phyloP scores from a whole-genome alignment of 179 eudicot genomes.

The Gypsophila paniculata region DNA sequence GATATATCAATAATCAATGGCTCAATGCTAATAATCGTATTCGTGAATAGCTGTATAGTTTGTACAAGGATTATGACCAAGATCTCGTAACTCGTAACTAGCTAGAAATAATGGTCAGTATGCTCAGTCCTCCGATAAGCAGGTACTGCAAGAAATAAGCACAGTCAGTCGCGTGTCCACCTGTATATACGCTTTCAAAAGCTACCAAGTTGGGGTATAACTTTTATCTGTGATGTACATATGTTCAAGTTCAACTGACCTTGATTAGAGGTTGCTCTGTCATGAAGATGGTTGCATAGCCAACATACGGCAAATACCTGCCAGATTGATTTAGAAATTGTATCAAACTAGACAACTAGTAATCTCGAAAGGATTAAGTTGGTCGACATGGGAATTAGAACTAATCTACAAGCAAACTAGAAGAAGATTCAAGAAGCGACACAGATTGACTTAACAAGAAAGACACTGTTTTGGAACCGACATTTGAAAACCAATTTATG shows the following conservation, averaged over 20 bases:
- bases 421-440: background rate
- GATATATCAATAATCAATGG: no score
- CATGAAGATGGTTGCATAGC: conserved; percentile 75
- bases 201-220: background rate
- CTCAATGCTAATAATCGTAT: background rate
- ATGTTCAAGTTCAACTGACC: conserved; percentile 32
- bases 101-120: conserved; percentile 33
- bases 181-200: background rate
- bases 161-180: background rate
- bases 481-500: background rate
- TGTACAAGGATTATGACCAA: background rate
- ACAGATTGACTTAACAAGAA: background rate
- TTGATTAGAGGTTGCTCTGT: conserved; percentile 74
- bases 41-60: background rate
- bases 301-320: conserved; percentile 79
- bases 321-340: background rate
- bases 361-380: background rate
- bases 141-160: conserved; percentile 48
- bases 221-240: background rate
- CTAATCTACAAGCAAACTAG: background rate
- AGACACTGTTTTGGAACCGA: background rate
- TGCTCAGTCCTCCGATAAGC: conserved; percentile 56
- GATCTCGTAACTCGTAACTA: background rate
- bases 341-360: no score
- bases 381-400: background rate